phyloP scores from a whole-genome alignment of 2,329 filamentous ascomycete genomes.

The Talaromyces rugulosus region DNA sequence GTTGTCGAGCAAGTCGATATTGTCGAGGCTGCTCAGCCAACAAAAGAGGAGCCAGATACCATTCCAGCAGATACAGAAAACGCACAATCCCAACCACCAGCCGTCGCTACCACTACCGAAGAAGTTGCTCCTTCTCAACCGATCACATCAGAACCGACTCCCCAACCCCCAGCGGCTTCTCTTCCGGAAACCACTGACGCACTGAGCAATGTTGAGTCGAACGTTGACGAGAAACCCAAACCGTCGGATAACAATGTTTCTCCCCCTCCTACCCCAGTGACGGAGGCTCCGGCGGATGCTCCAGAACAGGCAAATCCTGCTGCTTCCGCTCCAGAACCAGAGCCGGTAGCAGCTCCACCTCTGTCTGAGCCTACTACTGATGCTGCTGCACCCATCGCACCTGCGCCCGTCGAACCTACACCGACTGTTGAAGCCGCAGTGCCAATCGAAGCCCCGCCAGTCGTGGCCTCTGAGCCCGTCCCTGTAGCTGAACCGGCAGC shows the following conservation, averaged over 20 bases:
- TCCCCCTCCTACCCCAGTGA: neutral
- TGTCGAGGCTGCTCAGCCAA: neutral
- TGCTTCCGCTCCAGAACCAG: neutral
- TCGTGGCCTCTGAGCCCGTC: no score
- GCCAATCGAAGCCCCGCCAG: no score
- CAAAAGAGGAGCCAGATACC: neutral
- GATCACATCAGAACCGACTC: slow-evolving; percentile 13
- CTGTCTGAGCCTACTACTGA: neutral
- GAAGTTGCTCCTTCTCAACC: neutral
- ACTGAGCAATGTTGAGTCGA: slow-evolving; percentile 45
- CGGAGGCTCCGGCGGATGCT: neutral
- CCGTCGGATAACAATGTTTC: neutral
- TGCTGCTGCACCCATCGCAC: neutral
- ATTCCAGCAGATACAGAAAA: neutral
- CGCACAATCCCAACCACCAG: neutral
- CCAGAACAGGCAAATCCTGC: neutral
- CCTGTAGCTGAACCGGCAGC: neutral
- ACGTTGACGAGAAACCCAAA: slow-evolving; percentile 22
- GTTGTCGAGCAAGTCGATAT: neutral
- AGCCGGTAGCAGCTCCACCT: neutral
- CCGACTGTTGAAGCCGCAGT: neutral
- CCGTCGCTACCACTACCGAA: neutral
- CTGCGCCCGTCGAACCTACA: neutral
- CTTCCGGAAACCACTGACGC: slow-evolving; percentile 41
- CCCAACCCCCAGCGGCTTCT: neutral